phyloP scores from a whole-genome alignment of 257 asterid species.

The Hygrophila difformis region DNA sequence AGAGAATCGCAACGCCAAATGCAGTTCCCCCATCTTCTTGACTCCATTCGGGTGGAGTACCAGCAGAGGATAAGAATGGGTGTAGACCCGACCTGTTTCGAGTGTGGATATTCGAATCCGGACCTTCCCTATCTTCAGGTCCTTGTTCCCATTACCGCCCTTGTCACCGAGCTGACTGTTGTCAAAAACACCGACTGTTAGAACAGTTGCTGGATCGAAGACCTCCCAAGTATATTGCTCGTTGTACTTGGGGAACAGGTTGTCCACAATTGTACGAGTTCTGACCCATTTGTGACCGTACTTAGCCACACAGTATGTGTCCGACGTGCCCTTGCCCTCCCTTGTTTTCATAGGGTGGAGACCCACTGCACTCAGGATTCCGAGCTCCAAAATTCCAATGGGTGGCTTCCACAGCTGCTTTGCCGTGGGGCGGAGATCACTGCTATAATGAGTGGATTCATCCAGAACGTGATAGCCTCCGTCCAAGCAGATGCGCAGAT shows the following conservation, averaged over 20 bases:
- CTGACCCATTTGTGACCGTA: constrained; percentile 89
- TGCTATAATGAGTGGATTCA: constrained; percentile 77
- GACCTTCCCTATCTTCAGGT: constrained; percentile 78
- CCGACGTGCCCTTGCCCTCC: constrained; percentile 74
- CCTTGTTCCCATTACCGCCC: constrained; percentile 43
- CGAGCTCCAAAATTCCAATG: constrained; percentile 71
- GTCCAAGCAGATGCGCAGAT: constrained; percentile 74
- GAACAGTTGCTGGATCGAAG: constrained; percentile 81
- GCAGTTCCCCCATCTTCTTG: constrained; percentile 90
- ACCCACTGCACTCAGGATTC: constrained; percentile 63
- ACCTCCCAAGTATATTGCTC: constrained; percentile 95
- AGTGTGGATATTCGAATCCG: constrained; percentile 82
- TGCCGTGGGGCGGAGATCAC: constrained; percentile 92
- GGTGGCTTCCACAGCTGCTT: constrained; percentile 85
- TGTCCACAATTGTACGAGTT: constrained; percentile 76
- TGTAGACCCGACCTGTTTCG: constrained; percentile 73
- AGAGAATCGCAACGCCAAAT: constrained; percentile 66
- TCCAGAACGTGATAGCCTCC: constrained; percentile 96
- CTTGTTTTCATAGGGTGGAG: constrained; percentile 87
- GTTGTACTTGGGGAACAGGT: constrained; percentile 64
- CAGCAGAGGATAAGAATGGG: constrained; percentile 77
- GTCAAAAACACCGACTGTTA: constrained; percentile 84
- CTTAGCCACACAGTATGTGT: constrained; percentile 83
- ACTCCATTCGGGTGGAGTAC: constrained; percentile 82
- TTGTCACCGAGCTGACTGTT: constrained; percentile 51